Evolutionary conservation across 192 early-diverging fungal species (phyloP), one percentile per base, ranked within the genome.

Genomic region (Backusella westeae): DNA sequence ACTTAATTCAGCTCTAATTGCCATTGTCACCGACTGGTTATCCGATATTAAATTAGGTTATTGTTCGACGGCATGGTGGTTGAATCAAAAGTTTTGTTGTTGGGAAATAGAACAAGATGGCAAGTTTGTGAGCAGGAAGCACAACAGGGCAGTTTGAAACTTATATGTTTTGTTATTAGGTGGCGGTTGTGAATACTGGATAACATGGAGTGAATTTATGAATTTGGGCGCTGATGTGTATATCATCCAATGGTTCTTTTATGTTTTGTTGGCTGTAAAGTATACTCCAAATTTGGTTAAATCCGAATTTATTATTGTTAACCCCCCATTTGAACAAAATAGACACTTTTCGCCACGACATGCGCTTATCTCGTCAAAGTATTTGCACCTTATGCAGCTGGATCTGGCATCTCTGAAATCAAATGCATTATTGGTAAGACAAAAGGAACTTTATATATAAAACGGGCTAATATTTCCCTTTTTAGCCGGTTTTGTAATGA

Each of bases 1-100:
- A 0, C 49, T 96, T 15, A 90, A 94, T 76, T 93, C 95, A 5
- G 93, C 94, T 41, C 86, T 94, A 42, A 98, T 97, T 72, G 94
- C 94, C 68, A 96, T 98, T 67, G 89, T 86, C 63, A 92, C 93
- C 17, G 96, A 96, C 65, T 97, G 96, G 96, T 86, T 98, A 14
- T 94, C 91, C 71, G 96, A 97, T 82, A 86, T 93, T 67, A 93
- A 96, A 77, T 74, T 94, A 19, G 97, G 97, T 1, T 92, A 93
- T 77, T 97, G 97, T 76, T 81, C 82, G 32, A 84, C 77, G 26
- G 92, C 89, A 0, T 96, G 96, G 95, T 97, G 96, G 90, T 79
- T 98, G 26, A 94, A 94, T 78, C 91, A 93, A 77, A 93, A 93
- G 80, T 96, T 97, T 78, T 99, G 97, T 83, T 99, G 97, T 81